Evolutionary conservation across 2,329 filamentous ascomycete species (phyloP), one percentile per base, ranked within the genome.

Genomic region (Alternaria arbusti): DNA sequence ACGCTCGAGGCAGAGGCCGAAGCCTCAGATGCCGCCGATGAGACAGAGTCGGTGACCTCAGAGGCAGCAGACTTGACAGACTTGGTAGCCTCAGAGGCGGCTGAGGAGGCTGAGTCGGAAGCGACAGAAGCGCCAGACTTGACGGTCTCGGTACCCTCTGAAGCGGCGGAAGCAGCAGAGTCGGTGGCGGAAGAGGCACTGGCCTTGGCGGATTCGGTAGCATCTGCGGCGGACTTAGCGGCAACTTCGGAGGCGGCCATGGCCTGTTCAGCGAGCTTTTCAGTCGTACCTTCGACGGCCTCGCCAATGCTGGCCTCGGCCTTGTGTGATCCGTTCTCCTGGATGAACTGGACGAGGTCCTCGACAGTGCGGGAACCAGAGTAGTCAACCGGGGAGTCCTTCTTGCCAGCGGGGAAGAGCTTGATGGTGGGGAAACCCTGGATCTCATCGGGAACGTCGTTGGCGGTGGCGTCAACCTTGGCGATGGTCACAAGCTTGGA

Each of bases 351-450:
- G 77, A 92, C 90, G 65, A 99, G 88, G 80, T 98, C 96, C 85
- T 97, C 93, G 60, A 97, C 85, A 59, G 93, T 96, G 77, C 96
- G 93, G 70, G 90, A 88, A 74, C 96, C 96, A 70, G 86, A 87
- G 88, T 97, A 99, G 74, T 93, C 93, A 68, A 97, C 82, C 63
- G 96, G 92, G 72, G 89, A 85, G 78, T 87, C 86, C 90, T 99
- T 99, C 83, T 87, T 87, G 77, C 94, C 94, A 74, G 96, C 96
- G 69, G 93, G 89, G 91, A 89, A 99, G 72, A 99, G 89, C 89
- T 98, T 98, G 88, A 99, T 97, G 81, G 96, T 99, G 61, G 96
- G 96, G 91, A 99, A 99, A 69, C 96, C 96, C 82, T 93, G 89
- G 78, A 99, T 93, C 85, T 97, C 93, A 82, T 98, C 95, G 62